These are phyloP conservation scores for Gloeopeniophorella convolvens DNA, from an alignment of 768 basidiomycete genomes.

Conservation along the genomic window DNA sequence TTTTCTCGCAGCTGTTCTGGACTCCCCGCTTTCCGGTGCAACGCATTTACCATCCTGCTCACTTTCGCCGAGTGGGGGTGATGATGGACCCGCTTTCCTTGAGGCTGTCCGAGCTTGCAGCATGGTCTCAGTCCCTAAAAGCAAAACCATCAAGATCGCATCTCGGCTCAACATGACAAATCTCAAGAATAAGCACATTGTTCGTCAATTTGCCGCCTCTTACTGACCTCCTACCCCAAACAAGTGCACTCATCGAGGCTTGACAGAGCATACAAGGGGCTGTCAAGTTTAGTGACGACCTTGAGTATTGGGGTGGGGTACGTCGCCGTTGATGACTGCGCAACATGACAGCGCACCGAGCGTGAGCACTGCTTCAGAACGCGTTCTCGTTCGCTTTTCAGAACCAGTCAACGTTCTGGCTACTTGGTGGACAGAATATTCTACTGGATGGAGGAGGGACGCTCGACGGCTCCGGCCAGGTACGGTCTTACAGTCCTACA, in stretches of 20 bases:
- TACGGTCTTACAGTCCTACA: slow-evolving; percentile 29
- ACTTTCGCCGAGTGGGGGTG: slow-evolving; percentile 42
- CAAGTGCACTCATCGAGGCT: not conserved
- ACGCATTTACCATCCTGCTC: no score
- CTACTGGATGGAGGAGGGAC: slow-evolving; percentile 53
- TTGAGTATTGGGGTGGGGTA: slow-evolving; percentile 49
- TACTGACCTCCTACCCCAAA: not conserved
- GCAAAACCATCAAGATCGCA: slow-evolving; percentile 44
- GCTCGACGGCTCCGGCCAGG: slow-evolving; percentile 59
- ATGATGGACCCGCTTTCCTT: slow-evolving; percentile 46
- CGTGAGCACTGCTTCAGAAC: slow-evolving; percentile 32
- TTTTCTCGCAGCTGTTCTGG: no score
- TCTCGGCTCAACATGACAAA: slow-evolving; percentile 51
- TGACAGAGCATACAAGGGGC: slow-evolving; percentile 44
- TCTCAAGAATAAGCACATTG: slow-evolving; percentile 42
- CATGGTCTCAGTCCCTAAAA: slow-evolving; percentile 38
- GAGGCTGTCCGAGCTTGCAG: slow-evolving; percentile 34
- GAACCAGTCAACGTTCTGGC: slow-evolving; percentile 49
- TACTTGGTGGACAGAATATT: slow-evolving; percentile 45
- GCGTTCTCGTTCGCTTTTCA: slow-evolving; percentile 49
- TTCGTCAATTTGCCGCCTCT: slow-evolving; percentile 29
- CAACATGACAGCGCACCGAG: not conserved
- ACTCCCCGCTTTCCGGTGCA: no score
- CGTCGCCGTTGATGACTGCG: slow-evolving; percentile 2
- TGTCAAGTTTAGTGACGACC: slow-evolving; percentile 42